Percentiles rank a stretch among this genome's conserved stretches.
phyloP scores from a whole-genome alignment of 2,329 filamentous ascomycete species.

The Orbilia oligospora region DNA sequence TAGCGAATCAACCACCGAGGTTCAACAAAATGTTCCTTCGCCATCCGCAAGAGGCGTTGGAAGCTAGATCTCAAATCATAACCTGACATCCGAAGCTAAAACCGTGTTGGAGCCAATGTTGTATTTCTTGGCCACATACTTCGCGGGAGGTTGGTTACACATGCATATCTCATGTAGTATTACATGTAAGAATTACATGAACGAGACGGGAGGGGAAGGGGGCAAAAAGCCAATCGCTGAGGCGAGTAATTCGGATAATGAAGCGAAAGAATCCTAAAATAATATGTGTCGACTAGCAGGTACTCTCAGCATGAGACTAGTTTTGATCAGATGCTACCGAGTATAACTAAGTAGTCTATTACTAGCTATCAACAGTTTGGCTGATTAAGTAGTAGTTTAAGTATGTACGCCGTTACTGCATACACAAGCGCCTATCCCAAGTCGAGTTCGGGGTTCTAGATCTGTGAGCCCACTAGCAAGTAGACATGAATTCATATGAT shows the following conservation, averaged over 20 bases:
- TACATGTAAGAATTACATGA: too few species aligned
- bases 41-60: slow-evolving; percentile 2
- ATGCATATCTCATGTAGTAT: not conserved
- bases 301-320: not conserved
- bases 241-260: not conserved
- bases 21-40: not conserved
- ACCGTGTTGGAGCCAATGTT: not conserved
- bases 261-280: not conserved
- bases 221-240: not conserved
- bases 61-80: slow-evolving; percentile 3
- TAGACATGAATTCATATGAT: not conserved
- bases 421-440: too few species aligned
- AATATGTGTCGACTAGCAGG: not conserved
- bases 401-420: too few species aligned
- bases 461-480: too few species aligned
- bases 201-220: not conserved
- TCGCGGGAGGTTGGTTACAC: slow-evolving; percentile 1
- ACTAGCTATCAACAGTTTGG: too few species aligned
- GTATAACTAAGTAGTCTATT: too few species aligned
- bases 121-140: not conserved
- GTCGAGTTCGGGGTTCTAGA: too few species aligned
- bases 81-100: slow-evolving; percentile 6
- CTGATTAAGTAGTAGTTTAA: too few species aligned
- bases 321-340: not conserved
- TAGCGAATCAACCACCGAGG: not conserved